phyloP scores from a whole-genome alignment of 176 grass and related monocot species.

The Bothriochloa decipiens region DNA sequence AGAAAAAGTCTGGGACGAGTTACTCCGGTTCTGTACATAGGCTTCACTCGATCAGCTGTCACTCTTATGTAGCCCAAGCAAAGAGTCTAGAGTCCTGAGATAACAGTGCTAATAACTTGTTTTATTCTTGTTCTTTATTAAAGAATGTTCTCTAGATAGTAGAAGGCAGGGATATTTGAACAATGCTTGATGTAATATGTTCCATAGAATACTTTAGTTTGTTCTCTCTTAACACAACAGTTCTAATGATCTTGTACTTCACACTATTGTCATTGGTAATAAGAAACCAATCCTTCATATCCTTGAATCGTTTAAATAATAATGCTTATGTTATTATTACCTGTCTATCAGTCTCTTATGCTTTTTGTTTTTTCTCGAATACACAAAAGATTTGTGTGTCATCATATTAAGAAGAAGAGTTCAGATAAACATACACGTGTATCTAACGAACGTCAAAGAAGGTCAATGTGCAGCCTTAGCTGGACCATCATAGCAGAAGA shows the following conservation, averaged over 20 bases:
- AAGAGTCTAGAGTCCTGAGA: conserved; percentile 47
- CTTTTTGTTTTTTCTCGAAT: no score
- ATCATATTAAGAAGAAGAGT: no score
- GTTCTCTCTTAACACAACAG: conserved; percentile 12
- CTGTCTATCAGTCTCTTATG: neutral
- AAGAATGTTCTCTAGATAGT: conserved; percentile 42
- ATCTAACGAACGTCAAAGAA: no score
- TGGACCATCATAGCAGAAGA: no score
- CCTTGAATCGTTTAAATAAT: neutral
- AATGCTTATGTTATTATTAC: neutral
- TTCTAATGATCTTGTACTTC: conserved; percentile 45
- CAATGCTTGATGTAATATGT: conserved; percentile 44
- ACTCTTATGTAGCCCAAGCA: conserved; percentile 43
- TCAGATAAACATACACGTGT: no score
- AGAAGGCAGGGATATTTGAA: conserved; percentile 28
- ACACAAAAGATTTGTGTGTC: no score
- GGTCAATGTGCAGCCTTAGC: no score
- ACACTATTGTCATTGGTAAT: conserved; percentile 30
- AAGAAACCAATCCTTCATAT: conserved; percentile 25
- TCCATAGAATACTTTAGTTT: conserved; percentile 47
- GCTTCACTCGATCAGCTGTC: conserved; percentile 46
- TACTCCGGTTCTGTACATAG: conserved; percentile 78
- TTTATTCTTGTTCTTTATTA: conserved; percentile 38
- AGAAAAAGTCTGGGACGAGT: conserved; percentile 32
- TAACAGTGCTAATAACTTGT: conserved; percentile 47